These are phyloP conservation scores for Pichia sp. DNA, from an alignment of 1,139 yeast species.

Conservation along the genomic window DNA sequence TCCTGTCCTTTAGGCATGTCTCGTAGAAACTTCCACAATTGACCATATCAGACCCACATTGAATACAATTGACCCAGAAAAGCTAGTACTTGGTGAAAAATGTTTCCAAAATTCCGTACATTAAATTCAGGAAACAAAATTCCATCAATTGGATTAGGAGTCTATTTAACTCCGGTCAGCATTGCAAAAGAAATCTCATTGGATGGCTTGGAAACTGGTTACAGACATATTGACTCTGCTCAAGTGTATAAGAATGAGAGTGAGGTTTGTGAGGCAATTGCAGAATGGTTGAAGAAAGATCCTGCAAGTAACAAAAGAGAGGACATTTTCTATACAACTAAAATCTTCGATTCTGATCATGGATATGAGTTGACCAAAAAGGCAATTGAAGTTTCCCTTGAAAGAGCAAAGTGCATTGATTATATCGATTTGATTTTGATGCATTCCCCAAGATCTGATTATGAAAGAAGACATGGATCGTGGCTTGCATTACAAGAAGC, in stretches of 20 bases:
- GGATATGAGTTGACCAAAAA: constrained; percentile 40
- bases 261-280: constrained; percentile 49
- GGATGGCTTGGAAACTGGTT: constrained; percentile 57
- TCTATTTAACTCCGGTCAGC: constrained; percentile 44
- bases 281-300: constrained; percentile 42
- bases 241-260: constrained; percentile 53
- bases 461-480: constrained; percentile 38
- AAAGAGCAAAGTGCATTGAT: constrained; percentile 39
- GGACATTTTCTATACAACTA: constrained; percentile 35
- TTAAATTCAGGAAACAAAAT: constrained; percentile 43
- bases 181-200: constrained; percentile 42
- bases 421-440: constrained; percentile 42
- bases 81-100: not conserved
- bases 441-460: constrained; percentile 39
- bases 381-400: constrained; percentile 36
- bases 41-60: too few relatives aligned
- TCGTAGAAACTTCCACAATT: too few relatives aligned
- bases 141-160: constrained; percentile 59
- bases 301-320: constrained; percentile 37
- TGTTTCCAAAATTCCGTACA: constrained; percentile 1
- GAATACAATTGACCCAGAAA: too few relatives aligned
- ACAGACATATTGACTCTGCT: constrained; percentile 69
- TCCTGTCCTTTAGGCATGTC: too few relatives aligned
- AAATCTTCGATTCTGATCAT: constrained; percentile 38
- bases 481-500: constrained; percentile 45